Base-by-base conservation (phyloP, 2,329 filamentous ascomycete genomes). In the Penicillium glabrum region DNA sequence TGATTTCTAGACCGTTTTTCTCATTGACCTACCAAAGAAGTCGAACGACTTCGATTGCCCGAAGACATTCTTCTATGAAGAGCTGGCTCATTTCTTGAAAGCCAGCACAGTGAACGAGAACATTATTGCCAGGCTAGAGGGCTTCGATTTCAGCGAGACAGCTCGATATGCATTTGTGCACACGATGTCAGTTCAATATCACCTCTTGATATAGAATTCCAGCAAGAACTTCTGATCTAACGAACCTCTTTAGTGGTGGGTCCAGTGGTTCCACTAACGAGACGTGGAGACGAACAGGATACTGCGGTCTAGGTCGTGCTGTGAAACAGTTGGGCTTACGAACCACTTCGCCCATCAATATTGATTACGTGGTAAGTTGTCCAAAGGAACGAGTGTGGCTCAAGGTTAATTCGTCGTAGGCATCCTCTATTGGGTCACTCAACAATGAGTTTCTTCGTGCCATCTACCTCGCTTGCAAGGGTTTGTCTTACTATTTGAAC, bases 131-230 rank as follows among this genome's bases (percentile, higher is more conserved):
- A 93, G 90, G 51, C 75, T 98, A 5, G 75, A 82, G 23, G 86
- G 85, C 31, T 98, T 96, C 72, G 91, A 98, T 72, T 98, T 96
- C 69, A 82, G 84, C 2, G 81, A 83, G 58, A 96, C 93, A 0
- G 73, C 75, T 11, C 77, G 84, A 31, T 82, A 96, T 61, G 89
- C 85, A 1, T 96, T 99, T 72, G 85, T 98, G 7, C 91, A 96
- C 71, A 89, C 89, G 8, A 90, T 96, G 89, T 91, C 75, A 74
- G 87, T 69, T n/a, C 7, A 13, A 23, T 21, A 13, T 10, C 29
- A 14, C 16, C 16, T 19, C 21, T 10, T 10, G 1, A 29, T n/a
- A 24, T 24, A 3, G 23, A 24, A 5, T 24, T 4, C 3, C 3
- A 39, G 3, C 19, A n/a, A 13, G 8, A 33, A 35, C 41, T 21